Conservation (phyloP, 176 grass and related monocot species). For the Bromus sterilis region DNA sequence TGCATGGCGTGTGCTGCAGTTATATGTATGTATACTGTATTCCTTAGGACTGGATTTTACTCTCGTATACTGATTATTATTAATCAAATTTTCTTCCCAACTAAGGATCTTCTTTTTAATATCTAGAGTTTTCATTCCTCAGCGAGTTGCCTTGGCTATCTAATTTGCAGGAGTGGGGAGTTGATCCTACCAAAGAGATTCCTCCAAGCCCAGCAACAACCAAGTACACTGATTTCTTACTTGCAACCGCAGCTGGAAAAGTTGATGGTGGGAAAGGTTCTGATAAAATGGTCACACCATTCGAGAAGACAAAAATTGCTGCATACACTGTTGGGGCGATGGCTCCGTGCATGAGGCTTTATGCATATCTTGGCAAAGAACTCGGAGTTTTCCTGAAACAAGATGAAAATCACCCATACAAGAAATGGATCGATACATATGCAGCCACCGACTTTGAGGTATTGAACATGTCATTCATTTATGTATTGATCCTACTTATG, state of each 20-base stretch:
- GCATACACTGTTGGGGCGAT: conserved; percentile 91
- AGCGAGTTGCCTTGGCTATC: conserved; percentile 7
- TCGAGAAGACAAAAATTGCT: conserved; percentile 98
- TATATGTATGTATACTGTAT: conserved; percentile 7
- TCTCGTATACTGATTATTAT: neutral
- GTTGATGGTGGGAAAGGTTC: conserved; percentile 77
- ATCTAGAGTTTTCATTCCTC: neutral
- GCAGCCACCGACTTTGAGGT: conserved; percentile 77
- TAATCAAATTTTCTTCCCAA: neutral
- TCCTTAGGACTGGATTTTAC: neutral
- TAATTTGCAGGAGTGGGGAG: conserved; percentile 79
- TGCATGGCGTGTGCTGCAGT: neutral
- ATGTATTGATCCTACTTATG: neutral
- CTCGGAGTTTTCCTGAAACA: conserved; percentile 42
- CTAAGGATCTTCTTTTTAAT: neutral
- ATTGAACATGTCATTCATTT: neutral
- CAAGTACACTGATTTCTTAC: conserved; percentile 86
- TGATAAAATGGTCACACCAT: conserved; percentile 87
- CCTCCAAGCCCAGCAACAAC: conserved; percentile 51
- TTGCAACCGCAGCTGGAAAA: conserved; percentile 85
- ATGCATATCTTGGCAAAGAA: conserved; percentile 82
- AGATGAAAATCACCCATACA: conserved; percentile 68
- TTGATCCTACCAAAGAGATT: conserved; percentile 68
- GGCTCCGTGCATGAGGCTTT: conserved; percentile 89
- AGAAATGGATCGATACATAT: conserved; percentile 82